Conservation (phyloP, 805 yeast genomes). For the Kodamaea lidongshanica region DNA sequence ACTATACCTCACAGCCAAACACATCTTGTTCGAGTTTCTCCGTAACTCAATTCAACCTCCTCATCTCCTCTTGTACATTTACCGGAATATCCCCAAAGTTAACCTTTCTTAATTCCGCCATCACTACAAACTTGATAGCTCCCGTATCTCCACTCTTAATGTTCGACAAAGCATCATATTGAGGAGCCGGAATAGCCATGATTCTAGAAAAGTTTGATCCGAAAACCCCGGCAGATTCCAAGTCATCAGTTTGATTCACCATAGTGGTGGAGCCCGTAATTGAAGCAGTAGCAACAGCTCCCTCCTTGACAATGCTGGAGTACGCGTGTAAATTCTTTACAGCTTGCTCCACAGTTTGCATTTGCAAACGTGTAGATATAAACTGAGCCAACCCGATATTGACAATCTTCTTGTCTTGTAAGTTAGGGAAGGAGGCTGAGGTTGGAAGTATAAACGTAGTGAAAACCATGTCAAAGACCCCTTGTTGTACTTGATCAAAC, state of each 20-base stretch:
- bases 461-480: slow-evolving; percentile 47
- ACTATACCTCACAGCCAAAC: too few relatives aligned
- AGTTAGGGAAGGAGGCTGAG: slow-evolving; percentile 41
- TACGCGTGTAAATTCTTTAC: slow-evolving; percentile 24
- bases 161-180: slow-evolving; percentile 65
- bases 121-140: slow-evolving; percentile 22
- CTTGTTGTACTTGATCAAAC: slow-evolving; percentile 67
- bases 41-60: too few relatives aligned
- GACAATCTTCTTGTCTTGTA: slow-evolving; percentile 50
- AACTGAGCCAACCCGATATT: slow-evolving; percentile 46
- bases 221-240: slow-evolving; percentile 60
- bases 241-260: slow-evolving; percentile 46
- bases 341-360: slow-evolving; percentile 28
- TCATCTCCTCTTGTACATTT: too few relatives aligned
- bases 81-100: too few relatives aligned
- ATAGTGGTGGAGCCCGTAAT: slow-evolving; percentile 12
- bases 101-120: slow-evolving; percentile 23
- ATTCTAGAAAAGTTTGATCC: slow-evolving; percentile 82
- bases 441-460: slow-evolving; percentile 50
- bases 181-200: slow-evolving; percentile 51
- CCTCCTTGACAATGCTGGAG: slow-evolving; percentile 27
- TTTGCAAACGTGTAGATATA: slow-evolving; percentile 21
- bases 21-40: too few relatives aligned
- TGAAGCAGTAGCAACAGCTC: slow-evolving; percentile 6
- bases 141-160: slow-evolving; percentile 34